Evolutionary conservation across 1,139 yeast species (phyloP).

Genomic region (Sugiyamaella neomexicana): DNA sequence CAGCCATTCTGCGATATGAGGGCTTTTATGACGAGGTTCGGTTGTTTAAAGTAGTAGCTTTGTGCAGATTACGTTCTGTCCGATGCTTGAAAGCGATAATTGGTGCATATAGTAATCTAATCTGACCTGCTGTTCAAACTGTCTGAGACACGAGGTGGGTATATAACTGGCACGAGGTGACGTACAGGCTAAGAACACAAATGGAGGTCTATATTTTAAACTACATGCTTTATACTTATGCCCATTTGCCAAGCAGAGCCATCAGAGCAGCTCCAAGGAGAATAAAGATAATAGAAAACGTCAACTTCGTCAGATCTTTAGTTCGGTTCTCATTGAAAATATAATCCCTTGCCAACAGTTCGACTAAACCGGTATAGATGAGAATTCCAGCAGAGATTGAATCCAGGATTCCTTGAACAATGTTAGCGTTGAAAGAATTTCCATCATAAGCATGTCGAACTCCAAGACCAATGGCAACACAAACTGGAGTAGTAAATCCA

Average conservation of each 20-base stretch:
- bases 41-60: too few relatives aligned
- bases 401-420: constrained; percentile 77
- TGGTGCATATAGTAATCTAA: too few relatives aligned
- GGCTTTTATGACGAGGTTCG: too few relatives aligned
- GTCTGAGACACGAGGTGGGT: too few relatives aligned
- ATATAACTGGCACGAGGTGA: too few relatives aligned
- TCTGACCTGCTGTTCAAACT: too few relatives aligned
- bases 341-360: constrained; percentile 83
- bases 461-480: constrained; percentile 83
- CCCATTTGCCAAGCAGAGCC: constrained; percentile 89
- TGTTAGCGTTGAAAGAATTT: constrained; percentile 53
- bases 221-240: constrained; percentile 43
- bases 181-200: too few relatives aligned
- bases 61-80: too few relatives aligned
- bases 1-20: too few relatives aligned
- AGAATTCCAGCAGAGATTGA: constrained; percentile 82
- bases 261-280: constrained; percentile 74
- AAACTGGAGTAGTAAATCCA: constrained; percentile 71
- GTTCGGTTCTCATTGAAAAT: constrained; percentile 48
- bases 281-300: constrained; percentile 44
- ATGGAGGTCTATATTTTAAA: neutral
- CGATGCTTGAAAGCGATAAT: too few relatives aligned
- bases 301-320: constrained; percentile 35
- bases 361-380: constrained; percentile 78
- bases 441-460: constrained; percentile 64